Evolutionary conservation across 306 rosid species (phyloP), one percentile per base, ranked within the genome.

Genomic region (Herpetospermum pedunculosum): DNA sequence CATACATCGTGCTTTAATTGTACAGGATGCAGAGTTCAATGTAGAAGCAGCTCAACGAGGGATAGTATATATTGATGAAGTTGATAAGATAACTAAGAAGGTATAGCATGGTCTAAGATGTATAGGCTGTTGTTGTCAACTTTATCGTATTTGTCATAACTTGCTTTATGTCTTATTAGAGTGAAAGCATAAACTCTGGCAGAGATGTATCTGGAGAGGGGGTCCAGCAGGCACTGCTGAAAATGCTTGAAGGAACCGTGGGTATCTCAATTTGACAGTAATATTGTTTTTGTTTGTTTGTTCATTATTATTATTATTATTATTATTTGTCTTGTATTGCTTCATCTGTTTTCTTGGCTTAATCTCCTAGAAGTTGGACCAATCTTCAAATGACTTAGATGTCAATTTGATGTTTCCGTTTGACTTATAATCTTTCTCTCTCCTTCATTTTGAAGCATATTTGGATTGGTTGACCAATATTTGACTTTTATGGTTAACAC

Each of bases 191-290:
- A 49, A 85, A 84, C 77, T 53, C 70, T 81, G 91, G 92, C 76
- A 87, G 96, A 83, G 96, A 89, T 80, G 95, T 89, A 49, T 86
- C 95, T 35, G 91, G 91, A 54, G 95, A 89, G 84, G 91, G 95
- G 47, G 96, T 89, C 72, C 92, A 89, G 54, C 96, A 89, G 79
- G 90, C 96, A 76, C 75, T 89, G 35, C 83, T 89, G 34, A 89
- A 87, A 89, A 89, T 89, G 90, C 80, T 87, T 65, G 96, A 89
- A 84, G 90, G 96, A 87, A 89, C 86, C 19, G 92, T 89, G 79
- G 77, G 88, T 78, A 47, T 75, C 70, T 70, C 73, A 73, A 47
- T 41, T 65, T 75, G 23, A 28, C 25, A 53, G 37, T 38, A 11
- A 54, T 38, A 43, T 35, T 40, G 38, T 32, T 52, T 37, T 72